A percentile compares a stretch with the other conserved stretches of the same genome.
phyloP scores from a whole-genome alignment of 352 stramenopile genomes.

The Halophytophthora polymorphica region DNA sequence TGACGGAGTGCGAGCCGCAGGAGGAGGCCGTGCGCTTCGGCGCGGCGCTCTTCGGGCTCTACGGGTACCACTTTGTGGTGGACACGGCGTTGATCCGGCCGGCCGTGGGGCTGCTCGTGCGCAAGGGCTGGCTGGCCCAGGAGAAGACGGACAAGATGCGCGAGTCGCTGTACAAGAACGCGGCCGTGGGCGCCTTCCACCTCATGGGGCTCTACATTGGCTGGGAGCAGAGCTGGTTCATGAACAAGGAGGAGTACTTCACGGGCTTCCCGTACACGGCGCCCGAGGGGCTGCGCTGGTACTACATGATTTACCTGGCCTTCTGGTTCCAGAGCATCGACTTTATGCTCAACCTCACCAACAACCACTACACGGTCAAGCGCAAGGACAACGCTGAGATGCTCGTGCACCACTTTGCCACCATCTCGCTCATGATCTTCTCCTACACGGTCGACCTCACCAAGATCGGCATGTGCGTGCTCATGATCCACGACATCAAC shows the following conservation, averaged over 20 bases:
- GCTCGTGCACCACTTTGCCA: constrained; percentile 76
- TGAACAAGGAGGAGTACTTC: constrained; percentile 71
- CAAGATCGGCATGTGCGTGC: constrained; percentile 65
- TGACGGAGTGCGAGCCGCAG: constrained; percentile 55
- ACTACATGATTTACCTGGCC: constrained; percentile 85
- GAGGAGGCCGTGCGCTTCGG: constrained; percentile 62
- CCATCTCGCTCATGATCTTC: constrained; percentile 76
- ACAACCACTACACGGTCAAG: constrained; percentile 80
- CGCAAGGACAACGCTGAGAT: constrained; percentile 83
- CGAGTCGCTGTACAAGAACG: constrained; percentile 84
- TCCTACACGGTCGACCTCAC: constrained; percentile 74
- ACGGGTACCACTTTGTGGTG: constrained; percentile 71
- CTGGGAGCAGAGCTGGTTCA: constrained; percentile 65
- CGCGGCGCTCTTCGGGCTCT: constrained; percentile 44
- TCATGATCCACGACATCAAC: constrained; percentile 84
- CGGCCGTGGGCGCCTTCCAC: constrained; percentile 62
- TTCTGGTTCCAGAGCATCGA: constrained; percentile 84
- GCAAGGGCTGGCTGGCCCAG: constrained; percentile 33
- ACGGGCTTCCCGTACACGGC: constrained; percentile 43
- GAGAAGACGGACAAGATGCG: constrained; percentile 82
- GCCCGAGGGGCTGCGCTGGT: constrained; percentile 62
- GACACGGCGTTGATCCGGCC: constrained; percentile 64
- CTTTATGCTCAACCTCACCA: constrained; percentile 82
- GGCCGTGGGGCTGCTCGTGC: constrained; percentile 38
- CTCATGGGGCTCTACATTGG: constrained; percentile 58